A percentile compares a stretch with the other conserved stretches of the same genome.
Evolutionary conservation across 2,329 filamentous ascomycete species (phyloP).

Genomic region (Neurospora sp.): DNA sequence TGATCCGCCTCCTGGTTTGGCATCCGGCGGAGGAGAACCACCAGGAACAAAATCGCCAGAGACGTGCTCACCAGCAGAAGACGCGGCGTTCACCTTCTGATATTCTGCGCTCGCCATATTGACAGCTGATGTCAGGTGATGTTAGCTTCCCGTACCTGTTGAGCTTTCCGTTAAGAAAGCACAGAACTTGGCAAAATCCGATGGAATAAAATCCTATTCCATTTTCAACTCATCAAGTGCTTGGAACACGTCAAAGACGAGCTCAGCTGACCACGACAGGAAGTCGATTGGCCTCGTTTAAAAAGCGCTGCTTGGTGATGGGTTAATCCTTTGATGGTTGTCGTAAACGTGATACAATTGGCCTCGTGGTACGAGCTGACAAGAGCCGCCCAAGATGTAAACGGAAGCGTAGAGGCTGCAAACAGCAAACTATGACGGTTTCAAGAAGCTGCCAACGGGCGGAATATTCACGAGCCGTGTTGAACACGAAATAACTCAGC

Average conservation of each 20-base stretch:
- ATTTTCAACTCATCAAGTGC: neutral
- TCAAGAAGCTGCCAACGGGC: neutral
- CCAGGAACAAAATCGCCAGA: neutral
- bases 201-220: neutral
- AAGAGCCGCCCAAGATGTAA: neutral
- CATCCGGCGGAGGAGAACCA: neutral
- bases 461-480: neutral
- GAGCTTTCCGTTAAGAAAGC: neutral
- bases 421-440: neutral
- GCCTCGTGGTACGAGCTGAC: neutral
- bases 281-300: neutral
- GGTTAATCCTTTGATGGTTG: neutral
- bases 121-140: neutral
- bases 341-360: neutral
- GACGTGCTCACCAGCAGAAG: neutral
- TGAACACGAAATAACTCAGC: neutral
- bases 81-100: neutral
- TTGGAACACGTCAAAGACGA: neutral
- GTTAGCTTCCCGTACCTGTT: neutral
- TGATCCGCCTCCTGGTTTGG: constrained; percentile 4
- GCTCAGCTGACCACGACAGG: neutral
- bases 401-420: neutral
- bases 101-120: neutral
- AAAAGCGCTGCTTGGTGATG: neutral
- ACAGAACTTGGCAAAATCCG: neutral